Conservation (phyloP, 2,329 filamentous ascomycete genomes). For the Alternaria gaisen region DNA sequence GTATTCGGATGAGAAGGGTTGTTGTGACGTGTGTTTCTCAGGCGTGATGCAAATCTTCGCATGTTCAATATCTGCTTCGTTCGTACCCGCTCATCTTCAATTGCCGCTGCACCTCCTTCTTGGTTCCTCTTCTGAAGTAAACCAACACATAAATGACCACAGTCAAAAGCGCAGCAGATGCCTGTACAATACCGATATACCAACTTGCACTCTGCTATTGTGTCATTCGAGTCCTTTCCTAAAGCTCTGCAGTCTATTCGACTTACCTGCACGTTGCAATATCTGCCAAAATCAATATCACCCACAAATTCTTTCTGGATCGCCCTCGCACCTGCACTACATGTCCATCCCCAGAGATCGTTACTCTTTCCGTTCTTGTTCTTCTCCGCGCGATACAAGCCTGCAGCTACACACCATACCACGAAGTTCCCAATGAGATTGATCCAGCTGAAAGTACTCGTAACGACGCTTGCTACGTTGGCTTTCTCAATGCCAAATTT, state of each 20-base stretch:
- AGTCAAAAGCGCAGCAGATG: conserved; percentile 40
- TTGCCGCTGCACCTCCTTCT: conserved; percentile 33
- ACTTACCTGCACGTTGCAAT: conserved; percentile 50
- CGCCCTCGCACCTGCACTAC: conserved; percentile 42
- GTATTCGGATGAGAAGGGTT: not conserved
- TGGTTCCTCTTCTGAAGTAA: conserved; percentile 35
- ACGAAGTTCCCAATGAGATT: conserved; percentile 46
- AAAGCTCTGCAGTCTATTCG: not conserved
- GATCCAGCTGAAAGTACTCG: conserved; percentile 40
- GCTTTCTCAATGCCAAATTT: conserved; percentile 40
- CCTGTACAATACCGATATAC: conserved; percentile 49
- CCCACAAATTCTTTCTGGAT: conserved; percentile 50
- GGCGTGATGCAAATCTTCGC: not conserved
- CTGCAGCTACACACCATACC: conserved; percentile 48
- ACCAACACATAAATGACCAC: conserved; percentile 43
- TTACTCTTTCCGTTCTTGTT: conserved; percentile 45
- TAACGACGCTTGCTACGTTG: conserved; percentile 43
- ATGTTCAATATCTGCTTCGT: not conserved
- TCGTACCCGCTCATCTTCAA: not conserved
- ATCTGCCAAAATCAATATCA: conserved; percentile 48
- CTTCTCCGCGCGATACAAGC: conserved; percentile 50
- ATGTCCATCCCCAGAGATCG: conserved; percentile 57
- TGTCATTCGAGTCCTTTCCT: conserved; percentile 10
- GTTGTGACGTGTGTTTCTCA: not conserved
- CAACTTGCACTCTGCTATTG: conserved; percentile 42